Percentiles rank a stretch among this genome's conserved stretches.
Evolutionary conservation across 2,329 filamentous ascomycete species (phyloP).

Genomic region (Lecanicillium sp.): DNA sequence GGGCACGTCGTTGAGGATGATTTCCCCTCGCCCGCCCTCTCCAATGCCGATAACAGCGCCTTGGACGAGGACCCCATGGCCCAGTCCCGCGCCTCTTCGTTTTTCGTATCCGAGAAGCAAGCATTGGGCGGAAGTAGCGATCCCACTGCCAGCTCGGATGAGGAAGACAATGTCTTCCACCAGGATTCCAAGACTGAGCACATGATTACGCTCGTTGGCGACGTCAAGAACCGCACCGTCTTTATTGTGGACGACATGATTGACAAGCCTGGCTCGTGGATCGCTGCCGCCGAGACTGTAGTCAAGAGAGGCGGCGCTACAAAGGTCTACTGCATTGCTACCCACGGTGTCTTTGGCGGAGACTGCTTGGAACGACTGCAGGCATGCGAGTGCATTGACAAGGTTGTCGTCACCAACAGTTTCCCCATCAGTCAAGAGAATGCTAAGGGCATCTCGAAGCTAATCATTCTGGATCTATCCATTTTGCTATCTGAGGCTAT

Average conservation of each 20-base stretch:
- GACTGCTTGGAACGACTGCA: slow-evolving; percentile 87
- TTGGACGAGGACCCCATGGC: slow-evolving; percentile 75
- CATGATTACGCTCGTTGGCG: slow-evolving; percentile 94
- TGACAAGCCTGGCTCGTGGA: slow-evolving; percentile 94
- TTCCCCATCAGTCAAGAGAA: slow-evolving; percentile 81
- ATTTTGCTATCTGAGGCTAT: slow-evolving; percentile 87
- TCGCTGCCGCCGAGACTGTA: slow-evolving; percentile 92
- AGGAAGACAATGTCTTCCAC: slow-evolving; percentile 78
- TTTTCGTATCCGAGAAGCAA: slow-evolving; percentile 62
- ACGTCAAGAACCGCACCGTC: slow-evolving; percentile 80
- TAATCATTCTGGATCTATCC: slow-evolving; percentile 84
- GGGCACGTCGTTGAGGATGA: slow-evolving; percentile 95
- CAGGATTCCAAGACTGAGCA: slow-evolving; percentile 77
- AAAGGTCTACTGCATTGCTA: slow-evolving; percentile 95
- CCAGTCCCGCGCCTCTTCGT: slow-evolving; percentile 71
- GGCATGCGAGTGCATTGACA: slow-evolving; percentile 85
- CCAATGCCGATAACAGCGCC: slow-evolving; percentile 57
- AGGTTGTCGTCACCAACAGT: slow-evolving; percentile 93
- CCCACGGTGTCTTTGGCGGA: slow-evolving; percentile 87
- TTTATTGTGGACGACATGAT: slow-evolving; percentile 99
- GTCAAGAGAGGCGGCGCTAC: slow-evolving; percentile 87
- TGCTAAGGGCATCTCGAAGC: slow-evolving; percentile 65
- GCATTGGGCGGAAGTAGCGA: slow-evolving; percentile 77
- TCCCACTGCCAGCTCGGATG: slow-evolving; percentile 74
- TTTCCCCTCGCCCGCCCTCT: slow-evolving; percentile 70